Evolutionary conservation across 2,329 filamentous ascomycete species (phyloP), one percentile per base, ranked within the genome.

Genomic region (Ceratocystiopsis brevicomis): DNA sequence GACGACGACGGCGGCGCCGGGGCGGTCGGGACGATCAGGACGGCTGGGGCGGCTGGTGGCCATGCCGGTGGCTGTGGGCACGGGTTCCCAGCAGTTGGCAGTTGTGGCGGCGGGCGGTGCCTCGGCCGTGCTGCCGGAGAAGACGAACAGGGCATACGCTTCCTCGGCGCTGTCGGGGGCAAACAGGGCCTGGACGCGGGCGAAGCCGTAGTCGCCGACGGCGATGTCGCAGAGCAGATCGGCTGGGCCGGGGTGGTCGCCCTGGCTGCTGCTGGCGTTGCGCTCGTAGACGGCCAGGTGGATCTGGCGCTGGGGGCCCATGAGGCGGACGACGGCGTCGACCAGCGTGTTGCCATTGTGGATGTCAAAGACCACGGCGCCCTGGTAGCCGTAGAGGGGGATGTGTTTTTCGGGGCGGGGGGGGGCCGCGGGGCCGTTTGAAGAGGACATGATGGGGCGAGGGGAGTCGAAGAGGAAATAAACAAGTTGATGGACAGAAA

Each of bases 321-420:
- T 33, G 18, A 49, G 44, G 3, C 45, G 44, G n/a, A 37, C 37
- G 2, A 49, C 40, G 13, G 47, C 45, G n/a, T 49, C 47, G 6
- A 33, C 9, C 6, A 47, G 41, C 14, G 47, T 43, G 11, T 21
- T 3, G 13, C 2, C 12, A 33, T 44, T 36, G 33, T 40, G 13
- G 15, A 47, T 37, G 39, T 49, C 25, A 25, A 49, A 47, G 18
- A 34, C n/a, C n/a, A 47, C 47, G 8, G 35, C 21, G 21, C 47
- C 47, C 38, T 49, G 47, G 42, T 37, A 45, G 33, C 47, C 47
- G 33, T 42, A 44, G 14, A 49, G 32, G 4, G n/a, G 33, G 16
- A 45, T 19, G 37, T 32, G 37, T 16, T 45, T 45, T n/a, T 41
- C 36, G 3, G 19, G 38, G 14, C 15, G 17, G 18, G 17, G 4